Evolutionary conservation across 2,329 filamentous ascomycete species (phyloP).

Genomic region (Diplodia scrobiculata): DNA sequence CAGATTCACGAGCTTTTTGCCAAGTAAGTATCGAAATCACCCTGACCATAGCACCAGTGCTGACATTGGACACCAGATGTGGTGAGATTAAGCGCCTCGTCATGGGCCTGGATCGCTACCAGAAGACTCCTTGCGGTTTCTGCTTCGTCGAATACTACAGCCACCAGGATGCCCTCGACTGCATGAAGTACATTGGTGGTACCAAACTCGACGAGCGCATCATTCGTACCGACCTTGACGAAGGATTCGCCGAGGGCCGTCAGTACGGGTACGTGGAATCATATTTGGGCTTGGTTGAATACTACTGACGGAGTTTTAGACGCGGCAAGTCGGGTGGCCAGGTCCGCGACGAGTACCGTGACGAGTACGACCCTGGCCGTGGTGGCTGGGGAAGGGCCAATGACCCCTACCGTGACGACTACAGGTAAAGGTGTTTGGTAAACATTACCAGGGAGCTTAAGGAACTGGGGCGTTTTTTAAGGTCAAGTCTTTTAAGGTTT

Average conservation of each 20-base stretch:
- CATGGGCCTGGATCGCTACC: constrained; percentile 96
- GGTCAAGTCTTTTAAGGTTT: constrained; percentile 5
- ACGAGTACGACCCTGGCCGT: constrained; percentile 93
- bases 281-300: neutral
- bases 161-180: constrained; percentile 94
- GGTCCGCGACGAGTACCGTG: constrained; percentile 94
- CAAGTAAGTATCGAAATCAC: constrained; percentile 59
- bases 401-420: constrained; percentile 37
- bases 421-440: constrained; percentile 24
- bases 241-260: constrained; percentile 91
- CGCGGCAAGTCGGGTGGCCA: constrained; percentile 94
- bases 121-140: constrained; percentile 97
- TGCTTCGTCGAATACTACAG: constrained; percentile 99
- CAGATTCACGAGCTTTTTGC: constrained; percentile 97
- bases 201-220: constrained; percentile 98
- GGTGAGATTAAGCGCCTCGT: constrained; percentile 97
- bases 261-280: constrained; percentile 73
- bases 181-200: constrained; percentile 97
- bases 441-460: neutral
- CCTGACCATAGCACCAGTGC: constrained; percentile 11
- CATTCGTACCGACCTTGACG: constrained; percentile 92
- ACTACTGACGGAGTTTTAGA: constrained; percentile 41
- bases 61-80: constrained; percentile 53
- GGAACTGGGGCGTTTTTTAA: neutral
- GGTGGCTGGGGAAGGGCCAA: constrained; percentile 84